phyloP scores from a whole-genome alignment of 2,329 filamentous ascomycete genomes.

The Colletotrichum zoysiae region DNA sequence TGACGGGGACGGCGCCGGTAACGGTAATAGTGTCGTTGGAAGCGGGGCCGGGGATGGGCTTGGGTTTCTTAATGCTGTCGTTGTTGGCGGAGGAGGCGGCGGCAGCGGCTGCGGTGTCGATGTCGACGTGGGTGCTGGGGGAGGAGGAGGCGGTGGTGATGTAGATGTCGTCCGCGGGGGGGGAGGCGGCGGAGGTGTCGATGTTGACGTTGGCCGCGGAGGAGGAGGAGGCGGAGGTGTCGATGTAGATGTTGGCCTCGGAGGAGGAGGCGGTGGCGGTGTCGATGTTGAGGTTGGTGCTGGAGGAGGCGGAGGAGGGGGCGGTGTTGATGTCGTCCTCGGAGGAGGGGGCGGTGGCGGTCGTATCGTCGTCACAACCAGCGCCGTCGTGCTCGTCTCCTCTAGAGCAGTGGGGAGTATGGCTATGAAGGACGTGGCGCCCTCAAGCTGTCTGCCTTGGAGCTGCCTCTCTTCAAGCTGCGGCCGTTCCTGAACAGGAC shows the following conservation, averaged over 20 bases:
- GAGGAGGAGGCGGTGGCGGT: background rate
- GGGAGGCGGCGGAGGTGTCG: background rate
- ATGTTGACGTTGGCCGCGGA: background rate
- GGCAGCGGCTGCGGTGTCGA: background rate
- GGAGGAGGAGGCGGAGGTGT: slow-evolving; percentile 18
- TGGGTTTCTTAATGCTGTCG: slow-evolving; percentile 12
- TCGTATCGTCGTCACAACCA: background rate
- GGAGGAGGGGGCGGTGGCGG: slow-evolving; percentile 8
- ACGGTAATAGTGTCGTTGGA: background rate
- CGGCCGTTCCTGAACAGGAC: background rate
- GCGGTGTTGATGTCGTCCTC: slow-evolving; percentile 10
- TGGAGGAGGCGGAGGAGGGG: slow-evolving; percentile 21
- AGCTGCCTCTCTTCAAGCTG: slow-evolving; percentile 11
- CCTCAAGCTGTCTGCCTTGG: background rate
- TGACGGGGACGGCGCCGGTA: too few species aligned
- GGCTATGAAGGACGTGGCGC: slow-evolving; percentile 36
- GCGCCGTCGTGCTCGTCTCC: slow-evolving; percentile 2
- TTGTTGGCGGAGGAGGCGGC: background rate
- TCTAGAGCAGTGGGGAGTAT: slow-evolving; percentile 22
- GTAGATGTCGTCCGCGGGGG: background rate
- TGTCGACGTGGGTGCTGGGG: background rate
- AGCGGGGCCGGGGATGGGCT: background rate
- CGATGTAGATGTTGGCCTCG: slow-evolving; percentile 12
- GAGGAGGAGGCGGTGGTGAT: background rate
- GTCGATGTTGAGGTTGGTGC: slow-evolving; percentile 4